Conservation (phyloP, 1,284 basidiomycete genomes). For the Phellinidium pouzarii region DNA sequence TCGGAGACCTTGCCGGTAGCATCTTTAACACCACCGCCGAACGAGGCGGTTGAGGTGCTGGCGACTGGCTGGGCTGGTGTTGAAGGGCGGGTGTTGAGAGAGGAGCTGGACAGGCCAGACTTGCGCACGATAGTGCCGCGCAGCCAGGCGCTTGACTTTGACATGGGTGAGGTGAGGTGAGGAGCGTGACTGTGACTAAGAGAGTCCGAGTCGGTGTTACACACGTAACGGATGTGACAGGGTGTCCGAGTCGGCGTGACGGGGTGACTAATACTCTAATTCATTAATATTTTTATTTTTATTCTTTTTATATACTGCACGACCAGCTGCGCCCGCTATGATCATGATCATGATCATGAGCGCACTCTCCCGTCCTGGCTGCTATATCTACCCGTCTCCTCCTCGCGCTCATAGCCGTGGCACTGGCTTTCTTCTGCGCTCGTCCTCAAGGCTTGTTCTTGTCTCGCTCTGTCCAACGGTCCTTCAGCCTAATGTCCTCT, state of each 20-base stretch:
- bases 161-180: too few species aligned
- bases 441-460: conserved; percentile 1
- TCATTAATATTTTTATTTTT: too few species aligned
- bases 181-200: neutral
- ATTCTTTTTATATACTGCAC: too few species aligned
- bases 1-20: conserved; percentile 71
- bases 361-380: conserved; percentile 8
- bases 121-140: conserved; percentile 69
- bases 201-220: neutral
- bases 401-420: conserved; percentile 3
- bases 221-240: too few species aligned
- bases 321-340: too few species aligned
- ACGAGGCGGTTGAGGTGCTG: conserved; percentile 59
- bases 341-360: too few species aligned
- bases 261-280: too few species aligned
- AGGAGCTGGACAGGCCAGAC: conserved; percentile 40
- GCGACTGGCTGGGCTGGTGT: conserved; percentile 48
- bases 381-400: neutral
- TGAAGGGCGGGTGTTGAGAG: conserved; percentile 46
- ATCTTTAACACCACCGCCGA: conserved; percentile 77
- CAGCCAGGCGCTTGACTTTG: conserved; percentile 42
- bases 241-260: too few species aligned
- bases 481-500: conserved; percentile 17
- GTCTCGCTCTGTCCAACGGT: conserved; percentile 4
- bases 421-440: conserved; percentile 2